Evolutionary conservation across 2,329 filamentous ascomycete genomes (phyloP), one percentile per base, ranked within the genome.

Genomic region (Didymellaceae sp.): DNA sequence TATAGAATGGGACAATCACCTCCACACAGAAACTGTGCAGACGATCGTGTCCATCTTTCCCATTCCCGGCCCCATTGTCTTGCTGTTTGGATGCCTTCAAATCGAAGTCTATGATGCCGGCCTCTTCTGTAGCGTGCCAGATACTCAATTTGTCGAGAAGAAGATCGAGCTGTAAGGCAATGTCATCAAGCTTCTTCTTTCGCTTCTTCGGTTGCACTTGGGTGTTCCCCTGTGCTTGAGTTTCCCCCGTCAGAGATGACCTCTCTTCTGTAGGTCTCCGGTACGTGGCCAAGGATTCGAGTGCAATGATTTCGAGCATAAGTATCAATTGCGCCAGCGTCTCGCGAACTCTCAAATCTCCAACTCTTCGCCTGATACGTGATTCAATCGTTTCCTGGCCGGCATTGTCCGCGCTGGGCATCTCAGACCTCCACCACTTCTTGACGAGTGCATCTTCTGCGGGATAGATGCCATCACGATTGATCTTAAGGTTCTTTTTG

Each of bases 1-100:
- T 86, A 67, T 91, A 94, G 84, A 93, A 93, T 25, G 90, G 89
- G 34, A 91, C 77, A 60, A 94, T 85, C 31, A 94, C 87, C 66
- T 94, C 89, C 13, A 89, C 79, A 65, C 89, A 93, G 66, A 93
- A 94, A 67, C 88, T 86, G 56, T 82, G 84, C 6, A 92, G 75
- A 6, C 87, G 84, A 64, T 92, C 89, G 75, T 49, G 75, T 52
- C 62, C 54, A 49, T 65, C 41, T 43, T 64, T 62, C 24, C 60
- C 60, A 45, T 53, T 43, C 33, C 56, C 49, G 28, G 69, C 62
- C 16, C 58, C 30, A 49, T 62, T 45, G 46, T 63, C 55, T 9
- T 57, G 56, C 44, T 62, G 59, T 13, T 65, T 61, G 6, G 61
- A 54, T 21, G 58, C 45, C 40, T 65, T 67, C 10, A 59, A 43